Evolutionary conservation across 495 filamentous ascomycete species (phyloP).

Genomic region (Corynascus novoguineensis): DNA sequence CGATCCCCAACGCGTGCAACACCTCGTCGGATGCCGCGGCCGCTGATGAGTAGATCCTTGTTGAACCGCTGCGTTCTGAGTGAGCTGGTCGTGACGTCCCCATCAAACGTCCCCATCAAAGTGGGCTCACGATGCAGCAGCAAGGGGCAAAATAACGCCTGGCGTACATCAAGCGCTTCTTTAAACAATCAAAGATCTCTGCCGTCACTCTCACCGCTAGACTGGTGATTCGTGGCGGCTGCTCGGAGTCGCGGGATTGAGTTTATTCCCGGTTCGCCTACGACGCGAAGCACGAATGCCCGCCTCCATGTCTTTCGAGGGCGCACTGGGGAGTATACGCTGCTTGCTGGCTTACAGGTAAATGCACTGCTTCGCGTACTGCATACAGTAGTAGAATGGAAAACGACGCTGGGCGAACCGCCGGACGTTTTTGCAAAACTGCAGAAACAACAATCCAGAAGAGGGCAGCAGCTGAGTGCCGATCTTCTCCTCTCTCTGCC

Average conservation of each 20-base stretch:
- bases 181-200: neutral
- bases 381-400: no score
- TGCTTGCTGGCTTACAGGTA: no score
- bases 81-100: no score
- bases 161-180: neutral
- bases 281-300: neutral
- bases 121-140: conserved; percentile 12
- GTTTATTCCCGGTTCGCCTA: neutral
- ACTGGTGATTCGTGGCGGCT: neutral
- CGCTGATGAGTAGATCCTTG: neutral
- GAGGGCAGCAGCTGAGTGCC: neutral
- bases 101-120: neutral
- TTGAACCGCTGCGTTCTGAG: no score
- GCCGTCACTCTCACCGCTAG: neutral
- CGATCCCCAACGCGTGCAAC: conserved; percentile 10
- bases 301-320: neutral
- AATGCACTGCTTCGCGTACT: no score
- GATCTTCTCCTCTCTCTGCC: conserved; percentile 2
- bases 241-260: neutral
- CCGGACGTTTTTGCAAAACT: neutral
- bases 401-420: no score
- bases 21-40: neutral
- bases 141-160: conserved; percentile 4
- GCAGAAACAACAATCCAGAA: neutral
- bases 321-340: no score